Evolutionary conservation across 148 eudicot genomes (phyloP), one percentile per base, ranked within the genome.

Genomic region (Euryodendron excelsum): DNA sequence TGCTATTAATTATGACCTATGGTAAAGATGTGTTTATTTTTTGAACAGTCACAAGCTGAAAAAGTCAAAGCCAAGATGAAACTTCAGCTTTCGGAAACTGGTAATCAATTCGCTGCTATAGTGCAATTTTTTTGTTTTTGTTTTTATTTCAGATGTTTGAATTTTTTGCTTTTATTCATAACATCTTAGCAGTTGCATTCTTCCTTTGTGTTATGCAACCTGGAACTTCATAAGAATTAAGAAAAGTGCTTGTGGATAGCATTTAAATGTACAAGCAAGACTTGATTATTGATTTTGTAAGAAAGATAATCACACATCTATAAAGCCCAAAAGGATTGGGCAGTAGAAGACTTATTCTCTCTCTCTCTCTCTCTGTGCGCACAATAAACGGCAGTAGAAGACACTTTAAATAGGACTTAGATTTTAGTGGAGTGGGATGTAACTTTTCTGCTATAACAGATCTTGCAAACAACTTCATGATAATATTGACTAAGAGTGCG

Each of bases 21-120:
- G 47, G 47, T 74, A 21, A 76, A 72, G 9, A 31, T 44, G 69
- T 58, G 55, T 33, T 77, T 82, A 55, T 65, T 10, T 56, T 79
- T 78, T 58, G 37, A 68, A 77, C 86, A 95, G 99, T 84, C 97
- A 31, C 90, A 96, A 84, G 94, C 99, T 79, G 97, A 95, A 80
- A 91, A 87, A 88, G 92, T 95, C 67, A 95, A 91, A 85, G 99
- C 97, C 52, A 95, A 91, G 88, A 91, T 95, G 94, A 93, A 93
- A 80, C 82, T 93, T 83, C 99, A 95, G 86, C 97, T 95, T 79
- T 85, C 94, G 23, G 90, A 87, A 88, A 90, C 96, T 75, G 96
- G 99, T 91, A 88, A 31, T 45, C 55, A 31, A 41, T 63, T 50
- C 59, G 50, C 60, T 39, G 70, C 53, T 77, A 12, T 74, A 33